Percentiles rank a stretch among this genome's conserved stretches.
phyloP scores from a whole-genome alignment of 768 basidiomycete genomes.

The Exidia glandulosa region DNA sequence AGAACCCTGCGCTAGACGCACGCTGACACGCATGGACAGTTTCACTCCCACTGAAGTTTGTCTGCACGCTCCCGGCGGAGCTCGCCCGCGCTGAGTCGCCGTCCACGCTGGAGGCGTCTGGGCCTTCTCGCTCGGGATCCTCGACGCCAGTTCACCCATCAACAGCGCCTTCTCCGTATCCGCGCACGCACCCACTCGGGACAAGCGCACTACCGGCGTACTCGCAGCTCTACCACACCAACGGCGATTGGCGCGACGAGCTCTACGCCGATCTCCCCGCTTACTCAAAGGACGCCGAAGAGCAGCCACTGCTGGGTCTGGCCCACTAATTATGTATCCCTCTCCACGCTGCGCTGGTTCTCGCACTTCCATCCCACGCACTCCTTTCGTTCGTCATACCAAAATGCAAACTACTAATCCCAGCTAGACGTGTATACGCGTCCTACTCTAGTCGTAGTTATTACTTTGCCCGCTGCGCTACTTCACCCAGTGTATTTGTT shows the following conservation, averaged over 20 bases:
- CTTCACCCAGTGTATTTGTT: too few relatives aligned
- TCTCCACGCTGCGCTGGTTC: too few relatives aligned
- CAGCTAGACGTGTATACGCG: too few relatives aligned
- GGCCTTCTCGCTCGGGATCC: not conserved
- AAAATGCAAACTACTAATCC: too few relatives aligned
- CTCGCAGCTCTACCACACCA: conserved; percentile 63
- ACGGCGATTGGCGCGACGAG: conserved; percentile 66
- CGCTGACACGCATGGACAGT: conserved; percentile 10
- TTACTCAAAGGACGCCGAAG: conserved; percentile 25
- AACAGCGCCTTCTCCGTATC: not conserved
- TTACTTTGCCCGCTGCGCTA: too few relatives aligned
- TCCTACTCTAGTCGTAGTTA: too few relatives aligned
- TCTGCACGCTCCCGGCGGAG: conserved; percentile 11
- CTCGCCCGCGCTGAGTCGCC: too few relatives aligned
- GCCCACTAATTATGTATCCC: too few relatives aligned
- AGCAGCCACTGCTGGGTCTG: too few relatives aligned
- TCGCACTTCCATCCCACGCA: too few relatives aligned
- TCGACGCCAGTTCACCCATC: not conserved
- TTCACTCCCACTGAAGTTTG: conserved; percentile 41
- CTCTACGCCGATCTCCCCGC: conserved; percentile 50
- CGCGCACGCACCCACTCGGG: not conserved
- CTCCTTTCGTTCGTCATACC: too few relatives aligned
- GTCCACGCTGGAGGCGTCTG: not conserved
- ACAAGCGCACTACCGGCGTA: conserved; percentile 41
- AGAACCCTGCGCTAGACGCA: not conserved